A percentile compares a stretch with the other conserved stretches of the same genome.
Conservation (phyloP, 805 yeast genomes). For the Vanderwaltozyma yarrowii region DNA sequence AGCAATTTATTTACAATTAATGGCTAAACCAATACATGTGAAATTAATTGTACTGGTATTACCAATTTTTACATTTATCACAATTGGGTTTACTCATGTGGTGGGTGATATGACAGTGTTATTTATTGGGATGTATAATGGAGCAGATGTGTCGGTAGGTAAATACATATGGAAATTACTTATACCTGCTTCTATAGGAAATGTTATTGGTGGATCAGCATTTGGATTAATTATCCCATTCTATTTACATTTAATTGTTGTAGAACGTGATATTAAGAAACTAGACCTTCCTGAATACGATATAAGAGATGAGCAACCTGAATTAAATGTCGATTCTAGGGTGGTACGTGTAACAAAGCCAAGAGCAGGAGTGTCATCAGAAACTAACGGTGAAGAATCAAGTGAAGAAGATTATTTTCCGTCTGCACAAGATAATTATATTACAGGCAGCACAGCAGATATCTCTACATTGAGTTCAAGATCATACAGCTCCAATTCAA, state of each 20-base stretch:
- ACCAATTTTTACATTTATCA: conserved; percentile 71
- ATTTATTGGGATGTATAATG: conserved; percentile 57
- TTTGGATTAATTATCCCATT: conserved; percentile 60
- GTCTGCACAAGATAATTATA: background rate
- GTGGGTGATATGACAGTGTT: conserved; percentile 74
- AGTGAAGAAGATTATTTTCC: conserved; percentile 5
- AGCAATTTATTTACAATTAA: conserved; percentile 65
- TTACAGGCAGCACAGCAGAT: too few species aligned
- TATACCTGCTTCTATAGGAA: conserved; percentile 65
- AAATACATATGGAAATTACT: conserved; percentile 61
- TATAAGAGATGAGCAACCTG: conserved; percentile 73
- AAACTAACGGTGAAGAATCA: too few species aligned
- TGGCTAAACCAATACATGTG: conserved; percentile 75
- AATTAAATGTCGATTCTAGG: conserved; percentile 64
- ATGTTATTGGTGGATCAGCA: conserved; percentile 65
- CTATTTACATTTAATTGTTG: conserved; percentile 62
- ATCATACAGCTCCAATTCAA: too few species aligned
- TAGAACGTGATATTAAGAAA: conserved; percentile 55
- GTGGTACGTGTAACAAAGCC: conserved; percentile 41
- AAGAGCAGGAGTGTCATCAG: conserved; percentile 1
- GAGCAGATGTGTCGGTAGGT: conserved; percentile 54
- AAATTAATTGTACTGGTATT: conserved; percentile 50
- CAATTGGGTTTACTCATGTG: conserved; percentile 67
- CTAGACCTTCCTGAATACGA: conserved; percentile 60
- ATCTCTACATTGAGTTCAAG: too few species aligned